phyloP scores from a whole-genome alignment of 73 alveolate species.

The Durusdinium trenchii region DNA sequence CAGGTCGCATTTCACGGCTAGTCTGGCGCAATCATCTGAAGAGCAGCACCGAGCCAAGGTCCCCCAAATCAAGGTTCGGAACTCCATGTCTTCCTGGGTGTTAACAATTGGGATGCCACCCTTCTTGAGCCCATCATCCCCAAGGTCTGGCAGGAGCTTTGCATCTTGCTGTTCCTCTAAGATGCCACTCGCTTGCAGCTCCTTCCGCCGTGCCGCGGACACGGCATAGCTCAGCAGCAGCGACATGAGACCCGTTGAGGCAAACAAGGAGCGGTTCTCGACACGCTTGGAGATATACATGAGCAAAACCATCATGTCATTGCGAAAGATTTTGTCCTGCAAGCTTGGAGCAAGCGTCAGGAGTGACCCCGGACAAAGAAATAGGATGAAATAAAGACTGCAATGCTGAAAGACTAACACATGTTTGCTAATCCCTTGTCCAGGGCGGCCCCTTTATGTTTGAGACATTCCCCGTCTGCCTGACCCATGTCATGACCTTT shows the following conservation, averaged over 20 bases:
- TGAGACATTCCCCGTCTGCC: neutral
- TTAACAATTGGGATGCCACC: conserved; percentile 86
- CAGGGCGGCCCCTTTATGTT: neutral
- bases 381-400: neutral
- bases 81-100: conserved; percentile 94
- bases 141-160: conserved; percentile 20
- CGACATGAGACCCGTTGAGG: conserved; percentile 90
- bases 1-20: conserved; percentile 53
- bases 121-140: conserved; percentile 33
- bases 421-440: neutral
- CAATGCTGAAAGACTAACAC: neutral
- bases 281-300: conserved; percentile 93
- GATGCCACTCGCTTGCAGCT: conserved; percentile 30
- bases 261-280: conserved; percentile 73
- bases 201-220: conserved; percentile 31
- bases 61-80: conserved; percentile 92
- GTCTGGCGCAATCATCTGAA: conserved; percentile 69
- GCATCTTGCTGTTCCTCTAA: neutral
- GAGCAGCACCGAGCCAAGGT: conserved; percentile 92
- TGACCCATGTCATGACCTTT: neutral
- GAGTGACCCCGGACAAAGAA: too few species aligned
- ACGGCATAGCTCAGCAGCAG: conserved; percentile 81
- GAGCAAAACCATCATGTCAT: conserved; percentile 93
- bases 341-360: too few species aligned
- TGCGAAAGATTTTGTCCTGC: conserved; percentile 87